Percentiles rank a stretch among this genome's conserved stretches.
These are phyloP conservation scores for Santalum album DNA, from an alignment of 164 flowering plant genomes.

Conservation along the genomic window DNA sequence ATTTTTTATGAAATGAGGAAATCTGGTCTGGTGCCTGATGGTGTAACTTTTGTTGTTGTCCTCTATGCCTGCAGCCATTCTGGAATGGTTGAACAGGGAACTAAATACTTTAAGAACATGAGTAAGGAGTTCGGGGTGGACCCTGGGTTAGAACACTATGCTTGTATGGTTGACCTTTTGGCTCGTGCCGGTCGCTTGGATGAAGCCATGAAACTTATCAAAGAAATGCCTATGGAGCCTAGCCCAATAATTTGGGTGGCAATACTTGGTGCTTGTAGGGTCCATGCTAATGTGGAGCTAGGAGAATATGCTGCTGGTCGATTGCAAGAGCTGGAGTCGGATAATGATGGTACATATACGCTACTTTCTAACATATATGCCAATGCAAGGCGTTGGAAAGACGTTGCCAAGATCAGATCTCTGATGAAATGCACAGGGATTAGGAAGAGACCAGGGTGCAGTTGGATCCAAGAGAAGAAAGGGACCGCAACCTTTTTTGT, in stretches of 20 bases:
- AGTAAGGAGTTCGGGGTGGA: slow-evolving; percentile 38
- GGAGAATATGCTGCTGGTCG: slow-evolving; percentile 52
- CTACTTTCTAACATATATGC: slow-evolving; percentile 83
- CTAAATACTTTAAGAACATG: slow-evolving; percentile 48
- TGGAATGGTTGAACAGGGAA: slow-evolving; percentile 58
- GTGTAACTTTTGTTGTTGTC: slow-evolving; percentile 58
- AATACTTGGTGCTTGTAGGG: slow-evolving; percentile 63
- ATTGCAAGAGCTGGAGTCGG: slow-evolving; percentile 39
- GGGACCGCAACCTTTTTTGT: slow-evolving; percentile 55
- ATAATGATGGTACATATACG: slow-evolving; percentile 58
- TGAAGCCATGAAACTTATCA: slow-evolving; percentile 50
- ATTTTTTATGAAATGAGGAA: slow-evolving; percentile 48
- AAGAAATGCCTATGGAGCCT: slow-evolving; percentile 65
- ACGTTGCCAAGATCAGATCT: slow-evolving; percentile 58
- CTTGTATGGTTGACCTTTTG: slow-evolving; percentile 73
- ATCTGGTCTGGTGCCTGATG: slow-evolving; percentile 48
- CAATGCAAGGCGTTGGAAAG: slow-evolving; percentile 74
- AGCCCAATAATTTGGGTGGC: slow-evolving; percentile 66
- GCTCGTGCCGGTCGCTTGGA: slow-evolving; percentile 73
- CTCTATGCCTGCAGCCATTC: slow-evolving; percentile 86
- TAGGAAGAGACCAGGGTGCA: slow-evolving; percentile 78
- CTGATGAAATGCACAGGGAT: slow-evolving; percentile 64
- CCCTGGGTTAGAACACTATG: slow-evolving; percentile 61
- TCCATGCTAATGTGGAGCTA: slow-evolving; percentile 57
- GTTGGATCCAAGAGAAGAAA: slow-evolving; percentile 69